A percentile compares a stretch with the other conserved stretches of the same genome.
Evolutionary conservation across 768 basidiomycete genomes (phyloP).

Genomic region (Lentinula detonsa): DNA sequence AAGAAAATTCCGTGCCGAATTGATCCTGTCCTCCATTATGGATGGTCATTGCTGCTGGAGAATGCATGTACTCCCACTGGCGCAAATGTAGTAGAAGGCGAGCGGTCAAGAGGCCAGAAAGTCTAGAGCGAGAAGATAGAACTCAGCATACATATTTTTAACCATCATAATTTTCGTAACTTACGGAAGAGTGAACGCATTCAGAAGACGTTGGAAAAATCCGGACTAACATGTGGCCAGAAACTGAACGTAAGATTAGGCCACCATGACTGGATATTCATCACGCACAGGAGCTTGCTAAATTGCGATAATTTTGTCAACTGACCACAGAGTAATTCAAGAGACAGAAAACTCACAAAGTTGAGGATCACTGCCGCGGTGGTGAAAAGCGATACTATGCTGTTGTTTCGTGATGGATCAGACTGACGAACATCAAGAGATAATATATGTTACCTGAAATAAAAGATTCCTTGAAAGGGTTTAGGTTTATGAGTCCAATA

Average conservation of each 20-base stretch:
- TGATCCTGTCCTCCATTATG: background rate
- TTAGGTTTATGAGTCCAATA: background rate
- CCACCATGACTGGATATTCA: background rate
- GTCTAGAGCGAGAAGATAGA: background rate
- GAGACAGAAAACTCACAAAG: background rate
- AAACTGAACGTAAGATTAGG: background rate
- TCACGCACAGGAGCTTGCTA: conserved; percentile 16
- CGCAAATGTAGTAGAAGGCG: conserved; percentile 7
- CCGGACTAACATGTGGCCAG: conserved; percentile 12
- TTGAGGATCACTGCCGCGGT: conserved; percentile 1
- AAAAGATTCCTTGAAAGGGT: background rate
- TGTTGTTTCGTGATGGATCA: background rate
- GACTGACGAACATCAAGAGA: background rate
- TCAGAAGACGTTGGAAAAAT: conserved; percentile 22
- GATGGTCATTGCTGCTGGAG: background rate
- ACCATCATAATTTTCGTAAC: background rate
- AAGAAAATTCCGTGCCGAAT: background rate
- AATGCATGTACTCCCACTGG: conserved; percentile 3
- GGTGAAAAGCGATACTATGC: conserved; percentile 2
- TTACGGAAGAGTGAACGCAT: conserved; percentile 21
- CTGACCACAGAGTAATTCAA: background rate
- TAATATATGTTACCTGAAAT: background rate
- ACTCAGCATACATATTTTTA: background rate
- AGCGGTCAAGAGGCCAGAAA: conserved; percentile 5
- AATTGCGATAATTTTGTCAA: background rate